Base-by-base conservation (phyloP, 352 stramenopile species). In the Peronospora tabacina region DNA sequence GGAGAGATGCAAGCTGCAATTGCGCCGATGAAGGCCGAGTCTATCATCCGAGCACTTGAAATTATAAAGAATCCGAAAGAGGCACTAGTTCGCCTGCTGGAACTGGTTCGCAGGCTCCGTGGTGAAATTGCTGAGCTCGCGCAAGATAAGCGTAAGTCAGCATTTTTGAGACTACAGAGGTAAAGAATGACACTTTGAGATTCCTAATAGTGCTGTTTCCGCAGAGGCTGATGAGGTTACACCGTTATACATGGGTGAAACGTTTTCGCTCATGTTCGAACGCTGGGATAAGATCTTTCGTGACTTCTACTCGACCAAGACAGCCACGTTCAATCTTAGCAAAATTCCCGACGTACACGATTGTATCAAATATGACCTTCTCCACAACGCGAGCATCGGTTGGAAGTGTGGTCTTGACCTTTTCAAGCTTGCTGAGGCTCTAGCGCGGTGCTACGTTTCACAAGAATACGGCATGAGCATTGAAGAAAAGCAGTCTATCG, bases 271-370 rank as follows among this genome's bases (percentile, higher is more conserved):
- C 33, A 95, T 95, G 83, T 75, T 90, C 15, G 93, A 98, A 52
- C 78, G 83, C 44, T 98, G 94, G 94, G 65, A 92, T 30, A 97
- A 97, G 59, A 79, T 98, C 30, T 84, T 88, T 55, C 87, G 90
- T 19, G 94, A 97, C 55, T 96, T 99, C 10, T 98, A 98, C 64
- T 94, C 93, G 17, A 48, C 54, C 11, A 92, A 93, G 48, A 89
- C 72, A 19, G 72, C 82, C 20, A 87, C 89, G 43, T 98, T 97
- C 65, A 88, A 98, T 67, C 64, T 98, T 30, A 96, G 84, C 42
- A 89, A 97, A 52, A 88, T 99, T 22, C 97, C 97, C 9, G 97
- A 99, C 51, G 84, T 99, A 6, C 95, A 98, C 63, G 96, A 99
- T 66, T 98, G 96, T 58, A 94, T 97, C 50, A 95, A 97, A 58